Evolutionary conservation across 768 basidiomycete genomes (phyloP), one percentile per base, ranked within the genome.

Genomic region (Suillus plorans): DNA sequence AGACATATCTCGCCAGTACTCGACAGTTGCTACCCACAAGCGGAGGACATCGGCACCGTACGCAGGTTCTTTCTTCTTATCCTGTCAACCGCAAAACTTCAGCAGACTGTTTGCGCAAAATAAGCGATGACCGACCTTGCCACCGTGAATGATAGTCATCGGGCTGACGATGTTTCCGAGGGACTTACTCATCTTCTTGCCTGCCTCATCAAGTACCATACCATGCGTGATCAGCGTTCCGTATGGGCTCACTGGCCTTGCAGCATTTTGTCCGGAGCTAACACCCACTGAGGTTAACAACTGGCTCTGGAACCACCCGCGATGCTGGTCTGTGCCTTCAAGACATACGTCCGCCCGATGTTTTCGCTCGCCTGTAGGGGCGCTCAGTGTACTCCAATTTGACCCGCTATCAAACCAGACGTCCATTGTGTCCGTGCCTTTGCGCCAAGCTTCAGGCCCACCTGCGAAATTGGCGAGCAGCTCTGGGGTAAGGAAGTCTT

Each of bases 321-420:
- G 89, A 76, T 99, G 97, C 75, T 99, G 97, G 76, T 99, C 97
- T 1, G 92, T 91, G 16, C 97, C 97, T 72, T 99, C 97, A 36
- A 99, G 79, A 72, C 94, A 97, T 36, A 98, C 82, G 70, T 99
- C 95, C 1, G 95, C 92, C 50, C 81, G 78, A 60, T 83, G 79
- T 37, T 73, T 77, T 67, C 80, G 69, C 28, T 72, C 78, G 20
- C 79, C 76, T 22, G 75, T 80, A 59, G 80, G 78, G 44, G 78
- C 78, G 7, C 70, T 68, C 20, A 97, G 78, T 81, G 93, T 84
- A 2, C 93, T 89, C 97, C 97, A 99, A 4, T 95, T 92, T 3
- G 92, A 89, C 5, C 97, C 97, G 69, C 94, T 96, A 77, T 99
- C 97, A 69, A 98, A 99, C 97, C 97, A 99, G 18, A 99, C 97